Evolutionary conservation across 441 rosid genomes (phyloP), one percentile per base, ranked within the genome.

Genomic region (Biscutella laevigata): DNA sequence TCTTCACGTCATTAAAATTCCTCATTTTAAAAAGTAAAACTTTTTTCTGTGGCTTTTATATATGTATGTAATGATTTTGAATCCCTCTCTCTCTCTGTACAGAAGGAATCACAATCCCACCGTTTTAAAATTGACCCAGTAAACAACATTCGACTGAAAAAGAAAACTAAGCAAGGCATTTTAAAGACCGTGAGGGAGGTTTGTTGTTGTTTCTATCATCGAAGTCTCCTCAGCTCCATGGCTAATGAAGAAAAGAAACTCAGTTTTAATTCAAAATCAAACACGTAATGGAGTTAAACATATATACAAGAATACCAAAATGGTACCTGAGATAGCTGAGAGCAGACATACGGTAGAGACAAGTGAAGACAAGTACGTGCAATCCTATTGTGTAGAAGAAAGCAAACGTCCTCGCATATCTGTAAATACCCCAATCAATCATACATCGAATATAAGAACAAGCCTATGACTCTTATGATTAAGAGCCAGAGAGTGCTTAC

Each of bases 281-380:
- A 20, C 36, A 30, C 17, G 26, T 45, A 42, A 55, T 46, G 7
- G 44, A 59, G 36, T 6, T 28, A n/a, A n/a, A 1, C 20, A 17
- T 17, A 17, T 17, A 1, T 7, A 0, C 0, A 32, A 4, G 16
- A 5, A 12, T 0, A 20, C 20, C 36, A 10, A 4, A 6, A 4
- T 20, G 30, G 36, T 36, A 88, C 97, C 96, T 77, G 41, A 86
- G 83, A 44, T 94, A 75, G 74, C 99, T 94, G 72, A 78, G 74
- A 56, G 97, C 94, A 10, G 99, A 88, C 99, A 88, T 88, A 48
- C 96, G 78, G 79, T 94, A 91, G 57, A 85, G 95, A 71, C 98
- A 83, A 27, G 94, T 77, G 63, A 88, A 88, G 13, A 91, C 95
- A 40, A 91, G 82, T 20, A 85, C 55, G 59, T 91, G 98, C 67